Evolutionary conservation across 139 green algal species (phyloP).

Genomic region (Astrephomene gubernaculifera): DNA sequence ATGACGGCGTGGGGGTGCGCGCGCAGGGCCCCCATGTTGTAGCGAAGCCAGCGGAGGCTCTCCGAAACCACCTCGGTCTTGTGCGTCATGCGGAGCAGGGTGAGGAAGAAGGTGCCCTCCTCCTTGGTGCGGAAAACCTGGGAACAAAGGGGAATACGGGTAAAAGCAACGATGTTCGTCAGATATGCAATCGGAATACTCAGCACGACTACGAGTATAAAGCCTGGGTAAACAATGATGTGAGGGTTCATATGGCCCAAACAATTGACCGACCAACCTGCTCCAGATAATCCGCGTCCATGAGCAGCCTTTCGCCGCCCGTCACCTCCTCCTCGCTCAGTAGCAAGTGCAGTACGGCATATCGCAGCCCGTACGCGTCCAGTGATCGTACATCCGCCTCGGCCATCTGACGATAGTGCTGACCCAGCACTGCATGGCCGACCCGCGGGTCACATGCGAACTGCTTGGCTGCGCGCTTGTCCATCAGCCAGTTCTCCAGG

Average conservation of each 20-base stretch:
- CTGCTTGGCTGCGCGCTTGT: neutral
- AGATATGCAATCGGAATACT: too few species aligned
- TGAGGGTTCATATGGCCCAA: too few species aligned
- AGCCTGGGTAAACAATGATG: too few species aligned
- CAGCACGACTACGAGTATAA: too few species aligned
- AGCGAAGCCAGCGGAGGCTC: conserved; percentile 29
- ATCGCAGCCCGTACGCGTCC: conserved; percentile 9
- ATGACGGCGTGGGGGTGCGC: conserved; percentile 18
- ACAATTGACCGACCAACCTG: neutral
- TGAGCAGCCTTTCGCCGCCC: conserved; percentile 29
- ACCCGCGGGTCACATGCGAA: conserved; percentile 22
- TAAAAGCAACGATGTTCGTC: too few species aligned
- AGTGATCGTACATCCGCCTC: conserved; percentile 5
- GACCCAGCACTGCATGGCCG: conserved; percentile 24
- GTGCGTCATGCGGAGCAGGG: neutral
- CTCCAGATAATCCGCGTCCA: conserved; percentile 41
- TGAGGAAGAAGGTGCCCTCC: conserved; percentile 31
- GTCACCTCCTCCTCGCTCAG: conserved; percentile 21
- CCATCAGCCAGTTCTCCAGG: conserved; percentile 33
- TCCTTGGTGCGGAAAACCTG: conserved; percentile 15
- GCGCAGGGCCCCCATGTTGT: conserved; percentile 19
- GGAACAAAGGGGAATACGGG: too few species aligned
- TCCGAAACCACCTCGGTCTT: conserved; percentile 37
- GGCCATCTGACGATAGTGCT: conserved; percentile 11
- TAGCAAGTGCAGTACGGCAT: conserved; percentile 34